Conservation (phyloP, 2,329 filamentous ascomycete genomes). For the Aspergillus pseudotamarii region DNA sequence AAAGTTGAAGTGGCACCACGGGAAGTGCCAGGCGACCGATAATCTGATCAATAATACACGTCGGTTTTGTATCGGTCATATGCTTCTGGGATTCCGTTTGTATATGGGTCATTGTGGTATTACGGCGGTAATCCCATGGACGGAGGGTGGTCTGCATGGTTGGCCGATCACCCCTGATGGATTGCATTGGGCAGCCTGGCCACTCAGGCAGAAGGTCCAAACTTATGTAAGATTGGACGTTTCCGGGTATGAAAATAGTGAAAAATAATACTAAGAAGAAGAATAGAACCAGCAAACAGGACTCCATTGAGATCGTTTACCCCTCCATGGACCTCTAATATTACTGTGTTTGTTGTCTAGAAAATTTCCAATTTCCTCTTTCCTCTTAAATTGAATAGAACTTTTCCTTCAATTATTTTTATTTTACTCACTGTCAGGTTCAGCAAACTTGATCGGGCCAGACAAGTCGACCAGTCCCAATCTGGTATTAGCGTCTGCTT, state of each 20-base stretch:
- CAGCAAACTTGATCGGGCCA: slow-evolving; percentile 6
- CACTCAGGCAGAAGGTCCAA: background rate
- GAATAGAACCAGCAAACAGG: background rate
- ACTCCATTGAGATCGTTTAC: background rate
- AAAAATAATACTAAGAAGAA: no score
- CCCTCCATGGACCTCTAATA: no score
- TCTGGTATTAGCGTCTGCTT: slow-evolving; percentile 16
- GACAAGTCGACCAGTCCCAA: slow-evolving; percentile 16
- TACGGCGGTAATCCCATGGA: background rate
- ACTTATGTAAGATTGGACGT: background rate
- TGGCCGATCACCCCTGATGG: background rate
- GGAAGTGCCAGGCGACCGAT: slow-evolving; percentile 7
- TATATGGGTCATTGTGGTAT: background rate
- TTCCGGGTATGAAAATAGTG: background rate
- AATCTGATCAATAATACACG: slow-evolving; percentile 6
- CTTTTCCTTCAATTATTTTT: background rate
- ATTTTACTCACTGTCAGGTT: background rate
- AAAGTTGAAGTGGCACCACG: slow-evolving; percentile 15
- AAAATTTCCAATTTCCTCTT: no score
- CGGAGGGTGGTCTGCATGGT: background rate
- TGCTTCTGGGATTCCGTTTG: background rate
- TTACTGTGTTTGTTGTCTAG: no score
- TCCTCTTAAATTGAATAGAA: background rate
- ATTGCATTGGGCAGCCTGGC: background rate
- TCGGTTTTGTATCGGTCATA: background rate